Evolutionary conservation across 1,284 basidiomycete species (phyloP).

Genomic region (Ceratobasidium papillatum): DNA sequence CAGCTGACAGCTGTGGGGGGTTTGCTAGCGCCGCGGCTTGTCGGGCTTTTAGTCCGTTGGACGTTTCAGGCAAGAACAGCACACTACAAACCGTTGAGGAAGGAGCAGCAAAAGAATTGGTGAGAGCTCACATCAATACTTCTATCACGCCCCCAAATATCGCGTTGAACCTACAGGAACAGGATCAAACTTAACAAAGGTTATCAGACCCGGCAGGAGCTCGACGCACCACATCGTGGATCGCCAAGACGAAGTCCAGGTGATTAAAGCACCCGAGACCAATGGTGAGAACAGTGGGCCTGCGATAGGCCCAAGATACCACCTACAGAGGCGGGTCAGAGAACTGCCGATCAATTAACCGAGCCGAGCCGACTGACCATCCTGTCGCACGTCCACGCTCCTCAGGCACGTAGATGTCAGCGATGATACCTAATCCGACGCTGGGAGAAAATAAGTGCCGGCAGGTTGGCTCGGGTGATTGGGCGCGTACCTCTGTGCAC

Average conservation of each 20-base stretch:
- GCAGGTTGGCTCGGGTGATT: neutral
- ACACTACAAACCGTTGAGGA: slow-evolving; percentile 30
- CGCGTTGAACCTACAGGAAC: slow-evolving; percentile 24
- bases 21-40: slow-evolving; percentile 35
- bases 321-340: slow-evolving; percentile 13
- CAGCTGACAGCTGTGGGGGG: neutral
- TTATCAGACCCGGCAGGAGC: neutral
- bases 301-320: slow-evolving; percentile 44
- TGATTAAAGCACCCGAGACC: slow-evolving; percentile 23
- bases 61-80: slow-evolving; percentile 44
- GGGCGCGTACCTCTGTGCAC: slow-evolving; percentile 42
- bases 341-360: neutral
- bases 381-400: slow-evolving; percentile 44
- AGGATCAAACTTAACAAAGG: neutral
- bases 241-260: slow-evolving; percentile 28
- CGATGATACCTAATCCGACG: slow-evolving; percentile 44
- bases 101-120: slow-evolving; percentile 19
- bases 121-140: slow-evolving; percentile 37
- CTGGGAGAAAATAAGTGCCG: slow-evolving; percentile 14
- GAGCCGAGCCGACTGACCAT: slow-evolving; percentile 21
- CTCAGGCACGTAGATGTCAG: slow-evolving; percentile 44
- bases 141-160: slow-evolving; percentile 44
- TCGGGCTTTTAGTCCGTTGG: slow-evolving; percentile 39
- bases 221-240: slow-evolving; percentile 30
- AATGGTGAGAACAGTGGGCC: slow-evolving; percentile 42